Conservation (phyloP, 1,284 basidiomycete species). For the Wolfiporia cocos region DNA sequence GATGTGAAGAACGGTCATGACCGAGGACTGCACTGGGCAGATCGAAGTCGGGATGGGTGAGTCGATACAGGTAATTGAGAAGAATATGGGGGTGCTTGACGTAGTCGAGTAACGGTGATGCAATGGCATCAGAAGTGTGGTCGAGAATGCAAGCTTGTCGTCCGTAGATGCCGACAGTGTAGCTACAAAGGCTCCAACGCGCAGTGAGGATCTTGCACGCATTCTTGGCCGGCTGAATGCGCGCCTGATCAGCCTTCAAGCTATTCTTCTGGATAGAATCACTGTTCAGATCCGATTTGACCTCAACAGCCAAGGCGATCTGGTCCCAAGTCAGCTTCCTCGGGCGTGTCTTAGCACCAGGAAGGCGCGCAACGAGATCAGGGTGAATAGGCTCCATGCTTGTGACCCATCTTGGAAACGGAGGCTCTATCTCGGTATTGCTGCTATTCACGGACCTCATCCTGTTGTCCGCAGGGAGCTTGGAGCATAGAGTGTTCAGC, state of each 20-base stretch:
- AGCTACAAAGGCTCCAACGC: conserved; percentile 9
- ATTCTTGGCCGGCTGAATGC: conserved; percentile 5
- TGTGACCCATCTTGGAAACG: neutral
- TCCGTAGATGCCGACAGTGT: conserved; percentile 12
- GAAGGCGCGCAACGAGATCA: neutral
- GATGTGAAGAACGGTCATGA: conserved; percentile 11
- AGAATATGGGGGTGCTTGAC: conserved; percentile 4
- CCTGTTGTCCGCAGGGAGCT: neutral
- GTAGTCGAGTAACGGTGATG: conserved; percentile 3
- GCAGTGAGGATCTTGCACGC: conserved; percentile 9
- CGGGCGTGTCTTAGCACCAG: neutral
- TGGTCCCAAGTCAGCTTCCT: neutral
- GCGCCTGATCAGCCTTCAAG: neutral
- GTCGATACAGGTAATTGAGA: conserved; percentile 10
- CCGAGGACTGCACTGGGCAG: conserved; percentile 7
- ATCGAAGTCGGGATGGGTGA: conserved; percentile 8
- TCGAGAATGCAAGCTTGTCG: conserved; percentile 8
- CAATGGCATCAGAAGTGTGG: conserved; percentile 5
- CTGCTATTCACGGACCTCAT: neutral
- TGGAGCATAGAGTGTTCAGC: neutral
- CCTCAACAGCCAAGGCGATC: too few species aligned
- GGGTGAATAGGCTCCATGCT: neutral
- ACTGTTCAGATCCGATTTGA: too few species aligned
- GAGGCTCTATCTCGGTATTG: neutral
- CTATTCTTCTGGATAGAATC: neutral